A percentile compares a stretch with the other conserved stretches of the same genome.
phyloP scores from a whole-genome alignment of 2,329 filamentous ascomycete genomes.

The Penicillium sp. region DNA sequence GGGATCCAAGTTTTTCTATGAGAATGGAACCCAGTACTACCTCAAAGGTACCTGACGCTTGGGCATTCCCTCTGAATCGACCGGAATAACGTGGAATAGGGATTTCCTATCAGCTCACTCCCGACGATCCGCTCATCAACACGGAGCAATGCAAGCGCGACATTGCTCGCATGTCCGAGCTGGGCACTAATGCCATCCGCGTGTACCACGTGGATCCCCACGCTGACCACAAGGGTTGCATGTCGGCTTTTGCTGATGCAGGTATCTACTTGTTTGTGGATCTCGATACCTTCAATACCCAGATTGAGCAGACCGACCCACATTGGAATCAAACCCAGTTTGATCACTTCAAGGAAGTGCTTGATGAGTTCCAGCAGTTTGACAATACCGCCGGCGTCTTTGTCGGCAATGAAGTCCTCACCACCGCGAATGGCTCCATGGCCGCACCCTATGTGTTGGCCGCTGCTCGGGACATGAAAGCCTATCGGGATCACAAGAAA shows the following conservation, averaged over 20 bases:
- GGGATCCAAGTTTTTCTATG: conserved; percentile 80
- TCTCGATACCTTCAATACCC: conserved; percentile 53
- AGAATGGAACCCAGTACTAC: conserved; percentile 74
- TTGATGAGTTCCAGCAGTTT: conserved; percentile 71
- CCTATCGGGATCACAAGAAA: conserved; percentile 65
- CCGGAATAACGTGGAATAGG: conserved; percentile 44
- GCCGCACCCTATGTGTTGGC: conserved; percentile 80
- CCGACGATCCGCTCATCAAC: conserved; percentile 69
- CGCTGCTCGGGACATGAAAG: conserved; percentile 73
- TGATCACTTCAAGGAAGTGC: conserved; percentile 61
- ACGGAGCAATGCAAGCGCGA: conserved; percentile 71
- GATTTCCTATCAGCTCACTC: conserved; percentile 63
- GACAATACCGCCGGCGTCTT: conserved; percentile 80
- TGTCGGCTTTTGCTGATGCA: conserved; percentile 69
- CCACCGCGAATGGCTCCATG: conserved; percentile 45
- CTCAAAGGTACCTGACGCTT: conserved; percentile 66
- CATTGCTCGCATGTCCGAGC: conserved; percentile 66
- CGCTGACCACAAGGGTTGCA: conserved; percentile 69
- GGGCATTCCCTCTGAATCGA: background rate
- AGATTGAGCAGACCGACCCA: conserved; percentile 48
- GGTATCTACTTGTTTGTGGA: conserved; percentile 83
- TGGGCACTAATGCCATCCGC: conserved; percentile 78
- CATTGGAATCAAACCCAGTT: conserved; percentile 70
- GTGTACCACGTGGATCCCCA: conserved; percentile 78
- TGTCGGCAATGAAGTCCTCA: conserved; percentile 77